phyloP scores from a whole-genome alignment of 208 protist genomes.

The Crithidia acanthocephali region DNA sequence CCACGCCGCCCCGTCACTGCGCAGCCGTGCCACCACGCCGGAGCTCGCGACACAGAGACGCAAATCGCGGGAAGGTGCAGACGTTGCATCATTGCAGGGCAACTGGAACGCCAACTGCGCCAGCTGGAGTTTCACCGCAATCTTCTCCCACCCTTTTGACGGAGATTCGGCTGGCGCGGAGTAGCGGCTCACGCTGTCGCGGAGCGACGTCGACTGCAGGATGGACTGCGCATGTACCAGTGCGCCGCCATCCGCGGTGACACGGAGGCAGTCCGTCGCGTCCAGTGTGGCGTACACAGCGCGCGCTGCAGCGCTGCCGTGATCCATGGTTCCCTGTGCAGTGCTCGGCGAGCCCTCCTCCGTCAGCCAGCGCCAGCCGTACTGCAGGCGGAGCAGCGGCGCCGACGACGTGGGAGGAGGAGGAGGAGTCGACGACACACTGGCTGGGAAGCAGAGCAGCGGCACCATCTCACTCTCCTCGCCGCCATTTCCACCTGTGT shows the following conservation, averaged over 20 bases:
- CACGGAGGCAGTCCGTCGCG: background rate
- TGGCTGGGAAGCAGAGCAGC: conserved; percentile 3
- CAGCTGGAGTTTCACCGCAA: conserved; percentile 1
- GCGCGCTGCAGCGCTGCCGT: background rate
- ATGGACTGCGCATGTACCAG: background rate
- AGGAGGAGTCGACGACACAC: too few relatives aligned
- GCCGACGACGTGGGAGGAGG: background rate
- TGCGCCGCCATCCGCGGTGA: conserved; percentile 2
- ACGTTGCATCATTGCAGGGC: background rate
- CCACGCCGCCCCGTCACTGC: background rate
- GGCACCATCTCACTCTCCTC: background rate
- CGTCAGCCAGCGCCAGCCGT: conserved; percentile 15
- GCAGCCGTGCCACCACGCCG: background rate
- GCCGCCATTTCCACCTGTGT: background rate
- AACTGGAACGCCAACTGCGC: conserved; percentile 11
- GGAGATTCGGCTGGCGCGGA: background rate
- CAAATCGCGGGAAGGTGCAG: background rate
- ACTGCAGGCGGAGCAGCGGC: conserved; percentile 9
- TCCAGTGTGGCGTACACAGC: background rate
- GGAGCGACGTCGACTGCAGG: background rate
- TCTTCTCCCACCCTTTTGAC: background rate
- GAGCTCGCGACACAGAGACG: conserved; percentile 5
- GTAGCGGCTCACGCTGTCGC: conserved; percentile 16
- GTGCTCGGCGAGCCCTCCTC: background rate
- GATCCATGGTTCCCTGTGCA: background rate